Evolutionary conservation across 352 stramenopile species (phyloP).

Genomic region (Globisporangium cystogenes): DNA sequence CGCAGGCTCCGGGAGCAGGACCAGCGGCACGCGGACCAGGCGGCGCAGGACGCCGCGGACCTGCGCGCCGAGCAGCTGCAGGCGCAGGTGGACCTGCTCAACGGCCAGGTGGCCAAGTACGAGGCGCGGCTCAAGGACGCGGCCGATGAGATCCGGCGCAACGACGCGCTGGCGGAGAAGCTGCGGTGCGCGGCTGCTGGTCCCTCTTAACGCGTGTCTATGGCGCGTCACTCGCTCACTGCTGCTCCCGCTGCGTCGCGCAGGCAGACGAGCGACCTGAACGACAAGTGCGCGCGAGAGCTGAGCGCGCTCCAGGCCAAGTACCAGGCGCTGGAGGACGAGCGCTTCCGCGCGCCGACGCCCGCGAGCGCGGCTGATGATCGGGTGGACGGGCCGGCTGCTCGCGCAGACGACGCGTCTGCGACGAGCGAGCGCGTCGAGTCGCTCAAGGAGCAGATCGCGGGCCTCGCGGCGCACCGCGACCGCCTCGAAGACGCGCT

Average conservation of each 20-base stretch:
- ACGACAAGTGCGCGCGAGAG: conserved; percentile 47
- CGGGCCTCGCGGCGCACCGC: conserved; percentile 46
- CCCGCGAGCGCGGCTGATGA: neutral
- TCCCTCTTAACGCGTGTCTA: neutral
- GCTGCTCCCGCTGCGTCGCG: neutral
- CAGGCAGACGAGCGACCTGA: conserved; percentile 41
- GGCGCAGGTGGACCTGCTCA: conserved; percentile 67
- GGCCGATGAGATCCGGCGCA: conserved; percentile 40
- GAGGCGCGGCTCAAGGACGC: conserved; percentile 62
- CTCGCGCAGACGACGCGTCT: neutral
- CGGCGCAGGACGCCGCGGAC: conserved; percentile 35
- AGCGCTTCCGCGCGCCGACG: conserved; percentile 21
- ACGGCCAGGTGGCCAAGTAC: conserved; percentile 79
- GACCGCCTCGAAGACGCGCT: conserved; percentile 68
- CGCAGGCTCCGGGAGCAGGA: conserved; percentile 29
- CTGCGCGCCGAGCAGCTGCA: conserved; percentile 69
- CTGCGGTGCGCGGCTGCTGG: conserved; percentile 28
- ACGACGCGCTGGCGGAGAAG: conserved; percentile 40
- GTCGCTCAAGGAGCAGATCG: conserved; percentile 48
- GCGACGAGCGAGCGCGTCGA: conserved; percentile 6
- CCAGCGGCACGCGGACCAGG: conserved; percentile 23
- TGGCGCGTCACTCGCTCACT: neutral
- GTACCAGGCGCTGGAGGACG: conserved; percentile 45
- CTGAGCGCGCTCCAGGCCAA: conserved; percentile 37
- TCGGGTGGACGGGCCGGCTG: neutral